A percentile compares a stretch with the other conserved stretches of the same genome.
phyloP scores from a whole-genome alignment of 2,329 filamentous ascomycete species.

The Hirsutella rhossiliensis region DNA sequence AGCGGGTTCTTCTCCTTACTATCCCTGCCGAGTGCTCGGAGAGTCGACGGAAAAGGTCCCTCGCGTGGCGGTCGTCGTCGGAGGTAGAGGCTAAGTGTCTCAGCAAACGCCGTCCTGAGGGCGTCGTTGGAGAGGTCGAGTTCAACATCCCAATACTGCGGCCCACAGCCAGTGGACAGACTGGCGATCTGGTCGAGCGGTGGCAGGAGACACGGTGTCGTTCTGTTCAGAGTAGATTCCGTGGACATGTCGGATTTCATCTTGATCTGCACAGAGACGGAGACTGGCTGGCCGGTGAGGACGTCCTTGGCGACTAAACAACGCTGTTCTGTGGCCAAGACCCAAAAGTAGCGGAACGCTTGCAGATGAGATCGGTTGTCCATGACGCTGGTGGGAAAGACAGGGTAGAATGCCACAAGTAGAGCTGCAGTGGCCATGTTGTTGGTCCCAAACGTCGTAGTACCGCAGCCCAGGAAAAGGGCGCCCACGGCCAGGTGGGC shows the following conservation, averaged over 20 bases:
- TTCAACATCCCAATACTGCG: constrained; percentile 69
- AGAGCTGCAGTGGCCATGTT: constrained; percentile 78
- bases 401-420: constrained; percentile 84
- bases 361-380: constrained; percentile 94
- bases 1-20: constrained; percentile 34
- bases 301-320: constrained; percentile 83
- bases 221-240: constrained; percentile 27
- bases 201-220: constrained; percentile 49
- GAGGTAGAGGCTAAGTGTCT: constrained; percentile 63
- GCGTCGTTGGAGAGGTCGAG: constrained; percentile 59
- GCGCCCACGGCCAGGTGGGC: constrained; percentile 84
- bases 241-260: constrained; percentile 32
- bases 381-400: constrained; percentile 79
- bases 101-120: constrained; percentile 48
- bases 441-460: constrained; percentile 80
- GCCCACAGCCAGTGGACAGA: constrained; percentile 47
- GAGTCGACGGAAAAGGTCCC: constrained; percentile 58
- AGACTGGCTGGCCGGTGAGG: constrained; percentile 68
- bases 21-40: constrained; percentile 53
- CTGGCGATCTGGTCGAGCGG: constrained; percentile 50
- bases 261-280: constrained; percentile 56
- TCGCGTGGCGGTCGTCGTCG: constrained; percentile 58
- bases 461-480: constrained; percentile 86
- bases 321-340: constrained; percentile 78
- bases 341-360: constrained; percentile 95